These are phyloP conservation scores for Rugonectria rugulosa DNA, from an alignment of 2,329 filamentous ascomycete genomes.

Conservation along the genomic window DNA sequence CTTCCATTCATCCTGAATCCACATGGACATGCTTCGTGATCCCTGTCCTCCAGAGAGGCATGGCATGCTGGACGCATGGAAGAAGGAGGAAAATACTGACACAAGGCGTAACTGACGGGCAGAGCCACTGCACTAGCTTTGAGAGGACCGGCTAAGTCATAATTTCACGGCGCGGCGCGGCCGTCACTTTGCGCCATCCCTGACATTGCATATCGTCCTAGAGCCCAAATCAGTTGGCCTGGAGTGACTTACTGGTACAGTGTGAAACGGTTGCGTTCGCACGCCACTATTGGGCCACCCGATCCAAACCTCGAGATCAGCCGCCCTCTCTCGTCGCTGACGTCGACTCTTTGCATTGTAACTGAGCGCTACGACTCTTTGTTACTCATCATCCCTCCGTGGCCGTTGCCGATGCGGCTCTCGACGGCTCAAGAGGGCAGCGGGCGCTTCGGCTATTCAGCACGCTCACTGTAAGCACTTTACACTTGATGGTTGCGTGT, in stretches of 20 bases:
- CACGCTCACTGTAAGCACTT: background rate
- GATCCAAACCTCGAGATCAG: background rate
- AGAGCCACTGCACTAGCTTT: background rate
- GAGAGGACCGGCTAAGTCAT: conserved; percentile 39
- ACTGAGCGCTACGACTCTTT: background rate
- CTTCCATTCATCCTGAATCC: background rate
- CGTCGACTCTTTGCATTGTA: background rate
- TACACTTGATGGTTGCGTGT: background rate
- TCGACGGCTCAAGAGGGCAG: background rate
- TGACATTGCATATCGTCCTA: conserved; percentile 42
- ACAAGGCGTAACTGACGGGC: conserved; percentile 12
- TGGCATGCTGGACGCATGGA: background rate
- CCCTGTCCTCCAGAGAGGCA: background rate
- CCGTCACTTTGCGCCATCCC: conserved; percentile 40
- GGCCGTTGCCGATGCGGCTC: conserved; percentile 2
- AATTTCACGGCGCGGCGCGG: conserved; percentile 41
- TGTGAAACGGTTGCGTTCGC: conserved; percentile 19
- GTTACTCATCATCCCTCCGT: background rate
- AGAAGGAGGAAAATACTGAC: conserved; percentile 13
- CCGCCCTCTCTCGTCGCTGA: background rate
- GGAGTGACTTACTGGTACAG: conserved; percentile 32
- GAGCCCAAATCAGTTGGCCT: conserved; percentile 26
- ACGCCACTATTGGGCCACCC: conserved; percentile 1
- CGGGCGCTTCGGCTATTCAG: background rate
- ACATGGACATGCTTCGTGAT: background rate